Evolutionary conservation across 352 stramenopile species (phyloP).

Genomic region (Phytopythium litorale): DNA sequence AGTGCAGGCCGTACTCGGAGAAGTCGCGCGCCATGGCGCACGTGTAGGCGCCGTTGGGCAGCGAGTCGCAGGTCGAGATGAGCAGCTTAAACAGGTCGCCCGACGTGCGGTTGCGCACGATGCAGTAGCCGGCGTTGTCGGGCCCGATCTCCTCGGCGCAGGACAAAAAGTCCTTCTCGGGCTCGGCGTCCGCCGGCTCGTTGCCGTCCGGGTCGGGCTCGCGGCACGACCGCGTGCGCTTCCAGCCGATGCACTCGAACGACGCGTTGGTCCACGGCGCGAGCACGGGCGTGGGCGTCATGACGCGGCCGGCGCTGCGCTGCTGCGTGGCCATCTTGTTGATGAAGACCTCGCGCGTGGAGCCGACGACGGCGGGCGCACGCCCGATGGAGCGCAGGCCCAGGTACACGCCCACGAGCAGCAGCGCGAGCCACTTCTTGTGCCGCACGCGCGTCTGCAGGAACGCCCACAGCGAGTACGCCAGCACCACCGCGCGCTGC

Average conservation of each 20-base stretch:
- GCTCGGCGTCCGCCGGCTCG: constrained; percentile 29
- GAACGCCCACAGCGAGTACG: constrained; percentile 59
- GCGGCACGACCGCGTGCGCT: constrained; percentile 72
- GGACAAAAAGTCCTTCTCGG: constrained; percentile 70
- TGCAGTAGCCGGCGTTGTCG: constrained; percentile 80
- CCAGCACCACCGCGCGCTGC: constrained; percentile 62
- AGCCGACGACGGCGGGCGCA: constrained; percentile 44
- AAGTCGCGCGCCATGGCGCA: constrained; percentile 81
- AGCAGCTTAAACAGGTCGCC: constrained; percentile 80
- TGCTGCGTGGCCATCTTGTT: constrained; percentile 71
- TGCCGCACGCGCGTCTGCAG: constrained; percentile 58
- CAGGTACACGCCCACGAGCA: constrained; percentile 50
- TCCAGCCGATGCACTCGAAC: constrained; percentile 86
- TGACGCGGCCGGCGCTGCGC: constrained; percentile 55
- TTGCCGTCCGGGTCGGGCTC: constrained; percentile 42
- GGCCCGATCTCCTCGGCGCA: constrained; percentile 65
- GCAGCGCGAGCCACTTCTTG: constrained; percentile 63
- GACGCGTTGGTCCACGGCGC: constrained; percentile 70
- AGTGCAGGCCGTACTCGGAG: constrained; percentile 78
- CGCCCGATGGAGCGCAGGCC: constrained; percentile 51
- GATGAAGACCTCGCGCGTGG: constrained; percentile 63
- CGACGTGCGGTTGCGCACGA: constrained; percentile 79
- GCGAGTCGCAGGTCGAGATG: constrained; percentile 69
- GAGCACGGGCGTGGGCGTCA: constrained; percentile 47
- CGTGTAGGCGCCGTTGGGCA: constrained; percentile 68